Evolutionary conservation across 345 rosid species (phyloP), one percentile per base, ranked within the genome.

Genomic region (Brassica cretica): DNA sequence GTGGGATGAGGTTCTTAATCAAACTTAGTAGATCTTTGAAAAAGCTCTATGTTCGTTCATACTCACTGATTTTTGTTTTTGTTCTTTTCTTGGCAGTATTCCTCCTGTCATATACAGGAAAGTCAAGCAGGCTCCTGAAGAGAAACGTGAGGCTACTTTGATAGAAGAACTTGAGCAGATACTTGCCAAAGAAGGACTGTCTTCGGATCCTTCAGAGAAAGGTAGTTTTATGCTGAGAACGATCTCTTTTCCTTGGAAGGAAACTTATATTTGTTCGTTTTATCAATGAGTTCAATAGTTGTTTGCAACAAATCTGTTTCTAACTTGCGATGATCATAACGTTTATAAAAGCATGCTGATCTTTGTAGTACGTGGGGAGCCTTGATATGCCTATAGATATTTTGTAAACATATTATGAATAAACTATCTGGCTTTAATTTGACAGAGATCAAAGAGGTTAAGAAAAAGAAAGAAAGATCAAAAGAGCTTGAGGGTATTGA

Each of bases 401-500:
- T 64, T 58, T 64, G 35, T 64, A 18, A 56, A 39, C 12, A 18
- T 66, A 27, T 8, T 18, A 46, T 68, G 16, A 61, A 46, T 6
- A 25, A 66, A 75, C 44, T 75, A 7, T 76, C 9, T 65, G 25
- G 25, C 16, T 72, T 72, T 77, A 30, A 64, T 44, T 64, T 64
- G 29, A 64, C 88, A 94, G 98, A 94, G 68, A 94, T 92, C 74
- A 95, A 95, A 87, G 98, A 89, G 56, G 92, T 91, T 1, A 91
- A 79, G 75, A 95, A 73, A 83, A 83, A 56, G 75, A 95, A 90
- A 83, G 85, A 85, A 76, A 89, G 89, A 81, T 88, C 87, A 59
- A 89, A 81, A 79, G 98, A 95, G 85, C 94, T 95, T 4, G 97
- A 93, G 80, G 97, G 96, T 70, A 90, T 95, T 79, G 96, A 93